Evolutionary conservation across 2,329 filamentous ascomycete genomes (phyloP).

Genomic region (Sarocladiaceae sp.): DNA sequence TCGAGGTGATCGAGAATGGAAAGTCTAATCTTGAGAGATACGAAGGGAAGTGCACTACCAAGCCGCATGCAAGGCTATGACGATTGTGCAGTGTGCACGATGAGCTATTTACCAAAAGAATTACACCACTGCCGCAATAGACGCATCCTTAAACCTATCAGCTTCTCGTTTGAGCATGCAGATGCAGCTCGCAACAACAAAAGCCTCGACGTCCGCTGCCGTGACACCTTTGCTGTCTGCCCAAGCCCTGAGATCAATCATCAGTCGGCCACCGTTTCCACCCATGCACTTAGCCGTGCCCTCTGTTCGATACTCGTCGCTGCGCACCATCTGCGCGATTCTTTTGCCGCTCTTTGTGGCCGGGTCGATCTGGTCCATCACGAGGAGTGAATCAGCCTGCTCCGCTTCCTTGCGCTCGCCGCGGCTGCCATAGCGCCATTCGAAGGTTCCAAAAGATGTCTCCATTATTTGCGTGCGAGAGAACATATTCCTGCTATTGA

Average conservation of each 20-base stretch:
- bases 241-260: conserved; percentile 17
- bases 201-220: conserved; percentile 14
- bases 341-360: conserved; percentile 10
- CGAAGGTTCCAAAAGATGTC: conserved; percentile 15
- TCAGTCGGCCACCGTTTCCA: conserved; percentile 18
- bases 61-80: no score
- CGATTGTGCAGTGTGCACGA: no score
- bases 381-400: conserved; percentile 14
- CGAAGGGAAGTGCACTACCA: no score
- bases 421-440: conserved; percentile 16
- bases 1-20: no score
- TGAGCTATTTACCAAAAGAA: no score
- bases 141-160: conserved; percentile 16
- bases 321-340: conserved; percentile 16
- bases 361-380: conserved; percentile 14
- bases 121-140: conserved; percentile 13
- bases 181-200: conserved; percentile 16
- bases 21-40: no score
- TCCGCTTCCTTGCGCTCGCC: conserved; percentile 12
- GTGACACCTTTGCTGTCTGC: conserved; percentile 11
- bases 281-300: conserved; percentile 14
- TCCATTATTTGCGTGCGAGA: conserved; percentile 17
- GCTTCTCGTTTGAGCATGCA: conserved; percentile 19
- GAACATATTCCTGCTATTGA: conserved; percentile 13
- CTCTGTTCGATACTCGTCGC: conserved; percentile 15